Evolutionary conservation across 495 filamentous ascomycete species (phyloP).

Genomic region (Diplogelasinospora grovesii): DNA sequence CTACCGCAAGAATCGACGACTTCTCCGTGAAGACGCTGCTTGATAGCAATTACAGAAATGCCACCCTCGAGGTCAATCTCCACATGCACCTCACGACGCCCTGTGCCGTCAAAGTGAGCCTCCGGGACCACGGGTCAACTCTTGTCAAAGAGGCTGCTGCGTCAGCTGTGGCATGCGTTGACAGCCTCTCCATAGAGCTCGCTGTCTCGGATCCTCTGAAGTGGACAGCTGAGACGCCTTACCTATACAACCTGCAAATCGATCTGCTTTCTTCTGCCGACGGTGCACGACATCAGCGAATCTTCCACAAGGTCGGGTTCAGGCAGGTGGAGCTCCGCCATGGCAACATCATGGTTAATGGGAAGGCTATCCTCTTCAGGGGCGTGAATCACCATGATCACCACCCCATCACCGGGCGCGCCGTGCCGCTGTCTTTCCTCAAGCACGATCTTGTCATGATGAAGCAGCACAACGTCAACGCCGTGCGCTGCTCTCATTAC

Average conservation of each 20-base stretch:
- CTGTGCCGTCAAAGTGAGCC: slow-evolving; percentile 25
- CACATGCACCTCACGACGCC: slow-evolving; percentile 23
- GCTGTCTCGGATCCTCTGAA: slow-evolving; percentile 42
- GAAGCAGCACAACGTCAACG: slow-evolving; percentile 63
- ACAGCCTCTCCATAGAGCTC: slow-evolving; percentile 8
- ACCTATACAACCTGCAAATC: slow-evolving; percentile 49
- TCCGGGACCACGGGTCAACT: slow-evolving; percentile 29
- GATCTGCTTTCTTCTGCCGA: slow-evolving; percentile 14
- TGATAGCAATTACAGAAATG: slow-evolving; percentile 49
- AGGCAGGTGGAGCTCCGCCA: slow-evolving; percentile 51
- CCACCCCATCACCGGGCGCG: slow-evolving; percentile 51
- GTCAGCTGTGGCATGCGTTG: slow-evolving; percentile 2
- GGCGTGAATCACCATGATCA: slow-evolving; percentile 63
- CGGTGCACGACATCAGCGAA: not conserved
- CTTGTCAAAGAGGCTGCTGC: slow-evolving; percentile 14
- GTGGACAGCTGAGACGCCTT: slow-evolving; percentile 63
- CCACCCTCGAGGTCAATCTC: slow-evolving; percentile 42
- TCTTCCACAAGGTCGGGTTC: slow-evolving; percentile 44
- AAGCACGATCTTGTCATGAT: slow-evolving; percentile 54
- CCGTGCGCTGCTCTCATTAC: slow-evolving; percentile 56
- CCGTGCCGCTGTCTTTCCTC: slow-evolving; percentile 52
- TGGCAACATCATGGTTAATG: slow-evolving; percentile 54
- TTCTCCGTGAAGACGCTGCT: slow-evolving; percentile 49
- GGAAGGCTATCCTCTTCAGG: slow-evolving; percentile 46
- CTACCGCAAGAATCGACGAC: slow-evolving; percentile 49